Percentiles rank a stretch among this genome's conserved stretches.
Evolutionary conservation across 140 eudicot species (phyloP).

Genomic region (Bidens hawaiensis): DNA sequence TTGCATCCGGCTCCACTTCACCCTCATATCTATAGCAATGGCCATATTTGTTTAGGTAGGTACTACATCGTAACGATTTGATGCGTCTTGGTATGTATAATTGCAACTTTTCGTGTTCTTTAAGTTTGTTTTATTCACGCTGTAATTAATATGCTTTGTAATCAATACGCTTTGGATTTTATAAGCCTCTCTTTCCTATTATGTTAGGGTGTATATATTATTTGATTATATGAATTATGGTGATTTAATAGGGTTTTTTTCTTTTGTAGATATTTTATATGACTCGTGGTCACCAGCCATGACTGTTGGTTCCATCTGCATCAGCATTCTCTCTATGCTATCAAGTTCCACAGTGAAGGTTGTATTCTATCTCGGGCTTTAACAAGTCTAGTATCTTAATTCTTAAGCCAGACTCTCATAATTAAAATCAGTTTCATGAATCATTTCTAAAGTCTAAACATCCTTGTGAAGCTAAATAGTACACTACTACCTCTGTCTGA

Average conservation of each 20-base stretch:
- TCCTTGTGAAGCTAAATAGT: neutral
- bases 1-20: constrained; percentile 87
- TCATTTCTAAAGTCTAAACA: too few species aligned
- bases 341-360: constrained; percentile 91
- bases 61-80: too few species aligned
- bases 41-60: constrained; percentile 95
- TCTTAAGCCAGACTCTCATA: too few species aligned
- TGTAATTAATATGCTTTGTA: neutral
- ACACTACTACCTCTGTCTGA: neutral
- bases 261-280: constrained; percentile 70
- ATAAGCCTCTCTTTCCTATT: neutral
- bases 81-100: neutral
- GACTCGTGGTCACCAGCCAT: constrained; percentile 98
- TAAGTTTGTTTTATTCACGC: neutral
- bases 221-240: neutral
- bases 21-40: constrained; percentile 94
- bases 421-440: neutral
- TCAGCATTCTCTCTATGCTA: constrained; percentile 90
- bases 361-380: neutral
- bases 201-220: neutral
- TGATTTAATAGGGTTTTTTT: neutral
- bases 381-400: neutral
- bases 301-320: constrained; percentile 95
- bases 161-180: neutral
- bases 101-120: neutral